Evolutionary conservation across 176 grass and related monocot genomes (phyloP).

Genomic region (Puya raimondii): DNA sequence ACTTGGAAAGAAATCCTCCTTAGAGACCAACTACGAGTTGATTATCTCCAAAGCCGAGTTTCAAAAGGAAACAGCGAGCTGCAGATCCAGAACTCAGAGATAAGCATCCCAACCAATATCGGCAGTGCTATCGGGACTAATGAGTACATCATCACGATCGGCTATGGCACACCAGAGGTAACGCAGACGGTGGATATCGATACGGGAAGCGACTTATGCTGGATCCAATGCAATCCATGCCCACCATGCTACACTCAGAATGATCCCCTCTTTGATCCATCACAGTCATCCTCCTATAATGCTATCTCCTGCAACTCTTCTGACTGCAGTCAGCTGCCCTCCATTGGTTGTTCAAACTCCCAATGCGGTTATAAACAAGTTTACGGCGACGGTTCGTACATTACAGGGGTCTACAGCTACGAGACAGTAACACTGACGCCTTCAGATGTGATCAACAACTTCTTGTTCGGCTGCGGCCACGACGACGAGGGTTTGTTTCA

Average conservation of each 20-base stretch:
- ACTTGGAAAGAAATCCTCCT: too few relatives aligned
- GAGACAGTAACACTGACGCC: conserved; percentile 42
- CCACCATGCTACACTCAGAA: conserved; percentile 55
- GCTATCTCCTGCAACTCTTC: conserved; percentile 43
- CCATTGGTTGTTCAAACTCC: conserved; percentile 9
- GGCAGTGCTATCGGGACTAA: too few relatives aligned
- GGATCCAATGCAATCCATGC: conserved; percentile 78
- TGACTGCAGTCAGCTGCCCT: conserved; percentile 33
- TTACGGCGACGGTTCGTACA: conserved; percentile 66
- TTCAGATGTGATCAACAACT: not conserved
- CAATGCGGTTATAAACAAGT: conserved; percentile 47
- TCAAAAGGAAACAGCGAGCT: too few relatives aligned
- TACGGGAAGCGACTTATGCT: conserved; percentile 74
- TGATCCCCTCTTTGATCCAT: conserved; percentile 59
- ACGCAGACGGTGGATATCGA: conserved; percentile 46
- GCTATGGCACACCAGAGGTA: conserved; percentile 32
- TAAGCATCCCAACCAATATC: too few relatives aligned
- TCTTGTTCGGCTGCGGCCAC: conserved; percentile 20
- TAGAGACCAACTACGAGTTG: too few relatives aligned
- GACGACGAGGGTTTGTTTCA: conserved; percentile 75
- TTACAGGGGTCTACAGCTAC: conserved; percentile 45
- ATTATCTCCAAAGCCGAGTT: too few relatives aligned
- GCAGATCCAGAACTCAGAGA: too few relatives aligned
- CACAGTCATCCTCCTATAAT: conserved; percentile 48
- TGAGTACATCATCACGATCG: conserved; percentile 32